Evolutionary conservation across 768 basidiomycete genomes (phyloP), one percentile per base, ranked within the genome.

Genomic region (Chiua virens): DNA sequence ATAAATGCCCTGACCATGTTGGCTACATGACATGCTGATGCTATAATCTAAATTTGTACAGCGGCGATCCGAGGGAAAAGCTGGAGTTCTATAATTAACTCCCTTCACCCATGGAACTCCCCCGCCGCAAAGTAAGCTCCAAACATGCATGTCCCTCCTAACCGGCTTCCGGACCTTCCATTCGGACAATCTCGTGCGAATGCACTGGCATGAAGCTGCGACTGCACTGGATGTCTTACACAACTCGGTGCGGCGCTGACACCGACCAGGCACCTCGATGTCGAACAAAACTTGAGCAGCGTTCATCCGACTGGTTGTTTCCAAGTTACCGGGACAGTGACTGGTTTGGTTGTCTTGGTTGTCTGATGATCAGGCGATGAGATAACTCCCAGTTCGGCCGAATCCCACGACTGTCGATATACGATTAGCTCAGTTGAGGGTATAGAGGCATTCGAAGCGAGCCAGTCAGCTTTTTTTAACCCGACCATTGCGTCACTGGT

Each of bases 311-410:
- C 21, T 23, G 45, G 34, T n/a, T 2, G 58, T 45, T 28, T 47
- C 43, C 49, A 61, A 50, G 54, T 47, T 34, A 54, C 55, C 54
- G 58, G 23, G 22, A 5, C 10, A 20, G 18, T 39, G 5, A 13
- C 30, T 25, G 32, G 27, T 43, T 8, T 39, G 36, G 45, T 36
- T 30, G 36, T 37, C 25, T 39, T 7, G 32, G 32, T 34, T 15
- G 32, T 34, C 32, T 34, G 38, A 49, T 40, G 5, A 35, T 57
- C 46, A 37, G n/a, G 30, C 14, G 35, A 28, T 48, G 32, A 42
- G 37, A 40, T 49, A 48, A 54, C 40, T 48, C 36, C n/a, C 37
- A 11, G 4, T 38, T 57, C 50, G 59, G 51, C 59, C 51, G 59
- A 50, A 34, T 9, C 28, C 27, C 23, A 6, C 14, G 7, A 11